Percentiles rank a stretch among this genome's conserved stretches.
Conservation (phyloP, 768 basidiomycete genomes). For the Suillus americanus region DNA sequence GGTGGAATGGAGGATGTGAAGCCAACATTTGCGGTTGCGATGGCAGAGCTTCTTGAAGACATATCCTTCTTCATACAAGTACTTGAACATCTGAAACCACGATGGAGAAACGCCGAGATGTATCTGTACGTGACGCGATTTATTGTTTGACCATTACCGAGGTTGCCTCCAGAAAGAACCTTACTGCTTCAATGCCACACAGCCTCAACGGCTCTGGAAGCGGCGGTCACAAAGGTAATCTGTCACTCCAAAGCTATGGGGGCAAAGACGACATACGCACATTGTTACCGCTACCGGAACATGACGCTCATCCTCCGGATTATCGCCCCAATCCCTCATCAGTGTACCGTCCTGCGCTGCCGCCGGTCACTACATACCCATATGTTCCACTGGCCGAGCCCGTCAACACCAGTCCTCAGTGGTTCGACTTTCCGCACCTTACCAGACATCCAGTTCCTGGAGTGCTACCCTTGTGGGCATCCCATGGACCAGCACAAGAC, state of each 20-base stretch:
- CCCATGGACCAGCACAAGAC: not conserved
- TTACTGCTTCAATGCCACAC: constrained; percentile 28
- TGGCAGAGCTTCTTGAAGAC: constrained; percentile 32
- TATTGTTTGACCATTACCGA: constrained; percentile 31
- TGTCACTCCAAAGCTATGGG: not conserved
- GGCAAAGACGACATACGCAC: constrained; percentile 10
- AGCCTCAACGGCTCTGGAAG: constrained; percentile 23
- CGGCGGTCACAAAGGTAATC: constrained; percentile 13
- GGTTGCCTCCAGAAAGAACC: constrained; percentile 28
- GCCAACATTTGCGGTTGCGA: constrained; percentile 26
- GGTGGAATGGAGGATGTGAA: constrained; percentile 28
- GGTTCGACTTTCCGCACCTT: constrained; percentile 26
- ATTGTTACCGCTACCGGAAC: constrained; percentile 15
- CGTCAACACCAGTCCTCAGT: constrained; percentile 18
- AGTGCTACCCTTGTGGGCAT: constrained; percentile 14
- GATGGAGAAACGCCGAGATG: constrained; percentile 34
- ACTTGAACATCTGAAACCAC: constrained; percentile 24
- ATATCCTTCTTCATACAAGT: constrained; percentile 29
- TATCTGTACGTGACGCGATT: constrained; percentile 33
- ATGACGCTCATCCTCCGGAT: constrained; percentile 12
- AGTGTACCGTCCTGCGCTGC: constrained; percentile 13
- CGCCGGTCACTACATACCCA: constrained; percentile 13
- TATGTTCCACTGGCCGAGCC: constrained; percentile 15
- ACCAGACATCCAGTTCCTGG: constrained; percentile 28
- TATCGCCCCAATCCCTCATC: constrained; percentile 13